Conservation (phyloP, 176 grass and related monocot species). For the Ampelocalamus luodianensis region DNA sequence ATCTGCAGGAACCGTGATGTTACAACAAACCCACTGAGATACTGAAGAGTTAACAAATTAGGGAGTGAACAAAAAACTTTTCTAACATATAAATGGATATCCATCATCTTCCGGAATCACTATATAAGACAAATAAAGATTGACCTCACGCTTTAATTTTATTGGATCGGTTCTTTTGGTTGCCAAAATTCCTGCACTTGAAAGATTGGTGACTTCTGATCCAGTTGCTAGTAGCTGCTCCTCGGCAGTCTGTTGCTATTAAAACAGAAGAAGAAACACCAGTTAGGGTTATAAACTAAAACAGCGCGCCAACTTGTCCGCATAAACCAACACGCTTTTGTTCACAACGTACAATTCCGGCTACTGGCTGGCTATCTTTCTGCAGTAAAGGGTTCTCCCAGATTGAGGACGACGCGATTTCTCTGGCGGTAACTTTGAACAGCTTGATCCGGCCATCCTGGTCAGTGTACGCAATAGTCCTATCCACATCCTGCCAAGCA, state of each 20-base stretch:
- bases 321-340: background rate
- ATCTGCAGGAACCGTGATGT: constrained; percentile 43
- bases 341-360: background rate
- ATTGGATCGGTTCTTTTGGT: constrained; percentile 46
- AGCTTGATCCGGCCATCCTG: constrained; percentile 60
- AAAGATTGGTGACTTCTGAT: constrained; percentile 41
- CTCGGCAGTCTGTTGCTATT: constrained; percentile 32
- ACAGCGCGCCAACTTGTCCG: background rate
- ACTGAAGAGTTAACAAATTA: background rate
- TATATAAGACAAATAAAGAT: constrained; percentile 6
- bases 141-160: constrained; percentile 67
- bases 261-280: constrained; percentile 17
- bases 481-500: constrained; percentile 42
- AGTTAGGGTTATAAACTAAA: constrained; percentile 11
- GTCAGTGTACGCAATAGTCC: constrained; percentile 59
- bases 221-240: constrained; percentile 16
- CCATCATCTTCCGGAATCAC: background rate
- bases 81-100: background rate
- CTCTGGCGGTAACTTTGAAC: constrained; percentile 62
- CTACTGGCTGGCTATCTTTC: background rate
- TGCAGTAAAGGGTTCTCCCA: constrained; percentile 52
- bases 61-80: background rate
- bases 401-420: constrained; percentile 62
- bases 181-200: constrained; percentile 28
- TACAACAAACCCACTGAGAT: background rate